These are phyloP conservation scores for Alternaria arborescens DNA, from an alignment of 2,329 filamentous ascomycete species.

Conservation along the genomic window DNA sequence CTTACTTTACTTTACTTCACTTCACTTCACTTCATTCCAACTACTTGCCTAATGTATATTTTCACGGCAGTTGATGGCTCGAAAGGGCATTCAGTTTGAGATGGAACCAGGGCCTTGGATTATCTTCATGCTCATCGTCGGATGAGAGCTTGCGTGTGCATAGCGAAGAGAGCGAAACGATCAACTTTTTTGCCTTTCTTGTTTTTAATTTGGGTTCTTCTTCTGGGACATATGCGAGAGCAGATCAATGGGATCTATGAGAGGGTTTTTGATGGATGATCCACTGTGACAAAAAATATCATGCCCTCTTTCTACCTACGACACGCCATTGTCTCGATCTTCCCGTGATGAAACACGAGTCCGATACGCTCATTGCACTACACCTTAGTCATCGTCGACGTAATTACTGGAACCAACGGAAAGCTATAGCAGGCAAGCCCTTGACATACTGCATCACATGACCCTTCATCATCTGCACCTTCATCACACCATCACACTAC, in stretches of 20 bases:
- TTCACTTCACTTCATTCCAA: constrained; percentile 1
- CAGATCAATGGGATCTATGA: constrained; percentile 1
- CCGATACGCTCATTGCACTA: background rate
- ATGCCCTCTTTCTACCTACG: constrained; percentile 6
- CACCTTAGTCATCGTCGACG: background rate
- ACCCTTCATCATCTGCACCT: constrained; percentile 1
- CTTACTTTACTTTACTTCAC: background rate
- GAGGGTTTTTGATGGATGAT: constrained; percentile 1
- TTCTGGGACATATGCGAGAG: constrained; percentile 1
- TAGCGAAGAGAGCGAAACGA: background rate
- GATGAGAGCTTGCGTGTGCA: constrained; percentile 4
- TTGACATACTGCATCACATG: constrained; percentile 5
- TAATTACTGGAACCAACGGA: background rate
- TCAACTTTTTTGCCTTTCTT: constrained; percentile 6
- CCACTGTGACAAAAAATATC: constrained; percentile 2
- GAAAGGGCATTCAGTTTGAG: background rate
- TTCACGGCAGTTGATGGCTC: constrained; percentile 7
- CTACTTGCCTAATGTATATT: constrained; percentile 24
- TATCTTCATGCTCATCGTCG: background rate
- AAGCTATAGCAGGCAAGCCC: background rate
- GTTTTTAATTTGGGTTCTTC: constrained; percentile 2
- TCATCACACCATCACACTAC: constrained; percentile 1
- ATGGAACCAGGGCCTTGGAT: background rate
- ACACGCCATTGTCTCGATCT: background rate
- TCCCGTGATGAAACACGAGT: background rate